Percentiles rank a stretch among this genome's conserved stretches.
Conservation (phyloP, 192 early-diverging fungal species). For the Chytriomyces hyalinus region DNA sequence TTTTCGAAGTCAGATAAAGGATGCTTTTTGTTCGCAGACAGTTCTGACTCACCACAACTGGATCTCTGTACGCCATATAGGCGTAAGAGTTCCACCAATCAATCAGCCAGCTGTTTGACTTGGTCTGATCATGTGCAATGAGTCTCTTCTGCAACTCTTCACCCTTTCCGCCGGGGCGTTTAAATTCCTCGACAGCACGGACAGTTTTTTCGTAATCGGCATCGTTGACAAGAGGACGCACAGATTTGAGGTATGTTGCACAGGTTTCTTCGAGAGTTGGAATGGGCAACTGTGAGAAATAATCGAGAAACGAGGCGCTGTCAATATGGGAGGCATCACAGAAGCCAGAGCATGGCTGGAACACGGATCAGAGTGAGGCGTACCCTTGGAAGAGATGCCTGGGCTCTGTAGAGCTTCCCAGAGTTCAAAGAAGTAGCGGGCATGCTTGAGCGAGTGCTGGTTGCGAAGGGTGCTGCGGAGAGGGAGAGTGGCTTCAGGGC, state of each 20-base stretch:
- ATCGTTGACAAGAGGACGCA: slow-evolving; percentile 70
- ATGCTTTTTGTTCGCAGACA: background rate
- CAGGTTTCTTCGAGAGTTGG: slow-evolving; percentile 79
- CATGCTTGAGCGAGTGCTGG: too few relatives aligned
- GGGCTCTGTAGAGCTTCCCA: too few relatives aligned
- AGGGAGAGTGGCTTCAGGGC: too few relatives aligned
- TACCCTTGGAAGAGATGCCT: too few relatives aligned
- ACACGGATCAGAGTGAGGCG: too few relatives aligned
- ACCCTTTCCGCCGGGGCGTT: slow-evolving; percentile 74
- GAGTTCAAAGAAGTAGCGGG: too few relatives aligned
- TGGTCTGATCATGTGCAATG: slow-evolving; percentile 72
- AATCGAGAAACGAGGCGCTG: too few relatives aligned
- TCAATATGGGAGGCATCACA: too few relatives aligned
- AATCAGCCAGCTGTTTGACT: slow-evolving; percentile 85
- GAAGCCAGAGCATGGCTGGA: too few relatives aligned
- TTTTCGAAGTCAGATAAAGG: background rate
- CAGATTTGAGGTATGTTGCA: slow-evolving; percentile 75
- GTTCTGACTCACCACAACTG: slow-evolving; percentile 65
- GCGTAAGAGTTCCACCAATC: slow-evolving; percentile 97
- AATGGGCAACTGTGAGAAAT: slow-evolving; percentile 71
- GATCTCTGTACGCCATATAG: slow-evolving; percentile 84
- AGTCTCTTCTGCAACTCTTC: slow-evolving; percentile 83
- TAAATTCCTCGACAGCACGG: slow-evolving; percentile 76
- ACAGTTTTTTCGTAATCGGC: slow-evolving; percentile 74
- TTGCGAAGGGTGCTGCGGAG: too few relatives aligned